Evolutionary conservation across 139 green algal genomes (phyloP).

Genomic region (Chlorella sp.): DNA sequence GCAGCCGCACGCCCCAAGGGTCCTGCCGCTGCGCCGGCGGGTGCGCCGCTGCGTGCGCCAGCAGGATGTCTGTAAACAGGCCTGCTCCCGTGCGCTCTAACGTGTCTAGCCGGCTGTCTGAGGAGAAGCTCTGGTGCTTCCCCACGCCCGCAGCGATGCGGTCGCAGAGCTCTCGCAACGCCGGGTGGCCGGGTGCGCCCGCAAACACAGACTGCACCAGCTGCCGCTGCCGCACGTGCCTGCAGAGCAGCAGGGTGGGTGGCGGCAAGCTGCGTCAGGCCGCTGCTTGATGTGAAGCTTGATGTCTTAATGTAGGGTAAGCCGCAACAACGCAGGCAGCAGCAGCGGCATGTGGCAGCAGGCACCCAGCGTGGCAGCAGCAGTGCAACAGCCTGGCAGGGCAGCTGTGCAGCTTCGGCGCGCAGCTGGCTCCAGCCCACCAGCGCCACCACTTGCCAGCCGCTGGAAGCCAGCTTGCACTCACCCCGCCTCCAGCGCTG

Average conservation of each 20-base stretch:
- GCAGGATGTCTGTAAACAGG: slow-evolving; percentile 83
- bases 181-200: slow-evolving; percentile 83
- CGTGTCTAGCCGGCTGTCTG: slow-evolving; percentile 72
- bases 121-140: slow-evolving; percentile 52
- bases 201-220: slow-evolving; percentile 86
- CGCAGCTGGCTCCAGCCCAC: not conserved
- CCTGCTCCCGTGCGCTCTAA: slow-evolving; percentile 85
- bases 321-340: too few species aligned
- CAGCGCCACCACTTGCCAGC: too few species aligned
- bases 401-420: too few species aligned
- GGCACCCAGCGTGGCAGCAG: too few species aligned
- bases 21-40: slow-evolving; percentile 46
- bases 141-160: slow-evolving; percentile 68
- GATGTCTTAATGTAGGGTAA: too few species aligned
- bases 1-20: slow-evolving; percentile 73
- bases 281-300: too few species aligned
- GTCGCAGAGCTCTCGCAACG: slow-evolving; percentile 76
- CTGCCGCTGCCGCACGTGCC: slow-evolving; percentile 58
- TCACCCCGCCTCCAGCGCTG: slow-evolving; percentile 29
- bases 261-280: too few species aligned
- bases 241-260: not conserved
- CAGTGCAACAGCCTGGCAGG: too few species aligned
- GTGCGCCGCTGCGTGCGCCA: slow-evolving; percentile 60
- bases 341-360: too few species aligned
- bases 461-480: not conserved